Conservation (phyloP, 768 basidiomycete genomes). For the Pulveroboletus sp. region DNA sequence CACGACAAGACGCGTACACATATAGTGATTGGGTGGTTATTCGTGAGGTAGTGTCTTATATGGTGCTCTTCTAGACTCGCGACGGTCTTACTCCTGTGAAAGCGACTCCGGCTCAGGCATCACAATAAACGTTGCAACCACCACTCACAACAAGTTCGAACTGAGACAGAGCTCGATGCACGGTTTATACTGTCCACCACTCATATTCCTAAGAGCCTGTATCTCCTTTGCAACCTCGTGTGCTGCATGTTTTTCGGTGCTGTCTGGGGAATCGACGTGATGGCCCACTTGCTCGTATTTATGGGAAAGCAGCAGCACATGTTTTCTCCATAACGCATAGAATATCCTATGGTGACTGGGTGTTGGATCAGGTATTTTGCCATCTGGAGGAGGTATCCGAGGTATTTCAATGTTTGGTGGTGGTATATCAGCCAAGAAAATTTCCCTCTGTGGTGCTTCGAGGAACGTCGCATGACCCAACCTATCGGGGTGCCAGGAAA, state of each 20-base stretch:
- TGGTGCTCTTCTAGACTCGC: slow-evolving; percentile 63
- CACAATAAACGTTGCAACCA: background rate
- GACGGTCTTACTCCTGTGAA: slow-evolving; percentile 63
- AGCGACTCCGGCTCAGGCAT: background rate
- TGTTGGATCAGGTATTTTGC: slow-evolving; percentile 14
- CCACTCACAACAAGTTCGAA: slow-evolving; percentile 66
- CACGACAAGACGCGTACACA: slow-evolving; percentile 46
- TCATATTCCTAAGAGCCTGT: slow-evolving; percentile 11
- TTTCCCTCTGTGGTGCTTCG: slow-evolving; percentile 45
- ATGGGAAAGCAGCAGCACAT: slow-evolving; percentile 18
- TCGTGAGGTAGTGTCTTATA: slow-evolving; percentile 58
- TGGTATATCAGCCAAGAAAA: slow-evolving; percentile 41
- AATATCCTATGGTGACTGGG: slow-evolving; percentile 24
- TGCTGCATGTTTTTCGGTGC: slow-evolving; percentile 17
- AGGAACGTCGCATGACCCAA: slow-evolving; percentile 83
- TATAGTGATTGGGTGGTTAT: slow-evolving; percentile 66
- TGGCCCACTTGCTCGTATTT: slow-evolving; percentile 15
- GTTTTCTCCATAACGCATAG: slow-evolving; percentile 20
- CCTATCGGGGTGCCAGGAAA: slow-evolving; percentile 60
- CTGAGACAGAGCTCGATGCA: slow-evolving; percentile 79
- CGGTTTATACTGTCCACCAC: slow-evolving; percentile 36
- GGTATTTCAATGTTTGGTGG: slow-evolving; percentile 13
- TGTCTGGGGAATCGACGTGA: slow-evolving; percentile 4
- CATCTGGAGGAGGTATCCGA: slow-evolving; percentile 18
- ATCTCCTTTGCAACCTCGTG: slow-evolving; percentile 23